Evolutionary conservation across 1,284 basidiomycete species (phyloP).

Genomic region (Rhodotorula sp.): DNA sequence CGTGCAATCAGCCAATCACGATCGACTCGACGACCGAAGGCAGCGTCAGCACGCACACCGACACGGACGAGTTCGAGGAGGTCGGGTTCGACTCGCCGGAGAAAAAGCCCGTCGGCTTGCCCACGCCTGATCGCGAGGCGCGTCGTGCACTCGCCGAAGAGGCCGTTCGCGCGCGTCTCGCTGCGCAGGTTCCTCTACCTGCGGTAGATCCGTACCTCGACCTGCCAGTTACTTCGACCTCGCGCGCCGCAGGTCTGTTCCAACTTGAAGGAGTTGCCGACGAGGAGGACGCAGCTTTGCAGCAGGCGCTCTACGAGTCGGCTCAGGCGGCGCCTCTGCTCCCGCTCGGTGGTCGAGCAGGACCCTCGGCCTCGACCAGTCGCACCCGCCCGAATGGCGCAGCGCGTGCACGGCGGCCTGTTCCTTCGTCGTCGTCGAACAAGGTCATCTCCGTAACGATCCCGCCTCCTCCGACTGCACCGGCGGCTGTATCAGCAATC

Average conservation of each 20-base stretch:
- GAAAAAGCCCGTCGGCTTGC: constrained; percentile 4
- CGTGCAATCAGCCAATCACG: constrained; percentile 22
- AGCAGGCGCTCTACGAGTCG: constrained; percentile 24
- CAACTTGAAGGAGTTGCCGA: not conserved
- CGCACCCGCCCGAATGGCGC: not conserved
- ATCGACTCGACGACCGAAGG: constrained; percentile 43
- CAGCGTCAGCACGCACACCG: constrained; percentile 34
- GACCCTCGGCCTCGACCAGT: not conserved
- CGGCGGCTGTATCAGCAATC: not conserved
- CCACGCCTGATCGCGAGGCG: constrained; percentile 25
- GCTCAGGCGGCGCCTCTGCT: not conserved
- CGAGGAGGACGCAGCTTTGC: constrained; percentile 22
- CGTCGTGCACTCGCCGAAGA: constrained; percentile 30
- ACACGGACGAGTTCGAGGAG: constrained; percentile 41
- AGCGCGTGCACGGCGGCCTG: not conserved
- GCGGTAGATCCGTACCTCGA: constrained; percentile 33
- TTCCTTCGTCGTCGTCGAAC: not conserved
- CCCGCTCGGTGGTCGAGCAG: not conserved
- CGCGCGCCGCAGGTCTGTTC: not conserved
- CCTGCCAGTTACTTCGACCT: not conserved
- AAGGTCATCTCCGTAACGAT: not conserved
- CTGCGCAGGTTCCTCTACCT: not conserved
- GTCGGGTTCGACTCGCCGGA: constrained; percentile 23
- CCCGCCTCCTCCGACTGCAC: not conserved
- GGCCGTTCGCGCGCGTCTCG: constrained; percentile 26